Evolutionary conservation across 2,329 filamentous ascomycete species (phyloP).

Genomic region (Lecanoromycetidae sp.): DNA sequence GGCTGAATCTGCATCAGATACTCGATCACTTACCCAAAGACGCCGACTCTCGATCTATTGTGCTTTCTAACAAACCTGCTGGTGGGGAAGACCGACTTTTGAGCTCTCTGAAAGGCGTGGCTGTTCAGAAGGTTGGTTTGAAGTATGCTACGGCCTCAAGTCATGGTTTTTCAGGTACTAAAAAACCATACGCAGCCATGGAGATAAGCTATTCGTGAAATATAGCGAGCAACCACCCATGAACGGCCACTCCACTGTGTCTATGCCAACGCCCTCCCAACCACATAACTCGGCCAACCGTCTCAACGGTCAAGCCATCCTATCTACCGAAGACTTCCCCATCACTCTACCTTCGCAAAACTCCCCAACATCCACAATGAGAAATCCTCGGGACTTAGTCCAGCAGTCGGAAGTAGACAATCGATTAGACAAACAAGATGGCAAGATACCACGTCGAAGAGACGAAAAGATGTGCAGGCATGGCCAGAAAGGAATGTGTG

Average conservation of each 20-base stretch:
- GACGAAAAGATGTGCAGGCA: slow-evolving; percentile 88
- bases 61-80: slow-evolving; percentile 48
- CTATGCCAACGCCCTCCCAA: slow-evolving; percentile 16
- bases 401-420: slow-evolving; percentile 82
- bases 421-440: slow-evolving; percentile 70
- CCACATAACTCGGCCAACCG: slow-evolving; percentile 44
- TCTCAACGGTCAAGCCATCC: slow-evolving; percentile 65
- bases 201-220: slow-evolving; percentile 77
- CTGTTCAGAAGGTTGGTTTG: slow-evolving; percentile 46
- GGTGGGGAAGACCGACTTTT: slow-evolving; percentile 46
- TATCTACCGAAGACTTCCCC: slow-evolving; percentile 54
- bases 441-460: slow-evolving; percentile 67
- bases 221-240: slow-evolving; percentile 52
- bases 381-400: slow-evolving; percentile 87
- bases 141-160: slow-evolving; percentile 32
- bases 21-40: slow-evolving; percentile 48
- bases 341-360: slow-evolving; percentile 47
- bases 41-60: slow-evolving; percentile 42
- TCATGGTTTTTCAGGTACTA: background rate
- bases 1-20: slow-evolving; percentile 31
- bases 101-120: slow-evolving; percentile 40
- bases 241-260: slow-evolving; percentile 36
- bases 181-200: slow-evolving; percentile 49
- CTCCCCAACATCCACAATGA: slow-evolving; percentile 50
- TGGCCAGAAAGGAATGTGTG: slow-evolving; percentile 95